These are phyloP conservation scores for Psidium friedrichsthalianum DNA, from an alignment of 345 rosid genomes.

Conservation along the genomic window DNA sequence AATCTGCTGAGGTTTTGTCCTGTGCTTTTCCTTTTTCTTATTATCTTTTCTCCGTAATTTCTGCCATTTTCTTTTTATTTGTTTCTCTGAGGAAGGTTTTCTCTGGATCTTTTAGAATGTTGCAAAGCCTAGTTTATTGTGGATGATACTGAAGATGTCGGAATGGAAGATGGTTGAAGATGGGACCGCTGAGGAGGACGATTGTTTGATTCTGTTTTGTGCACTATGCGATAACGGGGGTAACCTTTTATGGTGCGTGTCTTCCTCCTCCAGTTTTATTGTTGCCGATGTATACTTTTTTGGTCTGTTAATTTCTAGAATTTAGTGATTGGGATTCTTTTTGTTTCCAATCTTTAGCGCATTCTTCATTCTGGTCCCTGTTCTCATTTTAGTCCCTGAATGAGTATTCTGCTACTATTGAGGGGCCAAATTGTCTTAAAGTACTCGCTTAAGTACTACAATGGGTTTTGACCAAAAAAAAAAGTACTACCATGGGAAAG, in stretches of 20 bases:
- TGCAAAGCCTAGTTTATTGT: conserved; percentile 38
- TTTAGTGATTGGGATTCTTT: neutral
- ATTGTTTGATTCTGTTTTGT: conserved; percentile 60
- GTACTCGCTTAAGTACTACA: neutral
- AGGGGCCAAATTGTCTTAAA: neutral
- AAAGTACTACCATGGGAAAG: neutral
- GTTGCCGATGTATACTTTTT: neutral
- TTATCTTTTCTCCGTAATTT: neutral
- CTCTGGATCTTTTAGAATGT: conserved; percentile 29
- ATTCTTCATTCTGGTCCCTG: neutral
- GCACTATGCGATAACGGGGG: conserved; percentile 92
- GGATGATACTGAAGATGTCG: conserved; percentile 35
- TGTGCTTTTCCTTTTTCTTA: neutral
- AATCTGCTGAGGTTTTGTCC: conserved; percentile 44
- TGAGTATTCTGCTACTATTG: neutral
- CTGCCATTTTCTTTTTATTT: neutral
- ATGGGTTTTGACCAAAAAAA: no score
- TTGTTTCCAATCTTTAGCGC: neutral
- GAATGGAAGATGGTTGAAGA: conserved; percentile 24
- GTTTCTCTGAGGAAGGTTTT: conserved; percentile 9
- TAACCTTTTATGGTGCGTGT: conserved; percentile 48
- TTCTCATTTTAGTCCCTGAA: neutral
- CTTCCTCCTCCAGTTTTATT: neutral
- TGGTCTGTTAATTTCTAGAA: neutral
- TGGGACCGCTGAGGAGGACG: conserved; percentile 28